Evolutionary conservation across 1,284 basidiomycete genomes (phyloP), one percentile per base, ranked within the genome.

Genomic region (Cerioporus squamosus): DNA sequence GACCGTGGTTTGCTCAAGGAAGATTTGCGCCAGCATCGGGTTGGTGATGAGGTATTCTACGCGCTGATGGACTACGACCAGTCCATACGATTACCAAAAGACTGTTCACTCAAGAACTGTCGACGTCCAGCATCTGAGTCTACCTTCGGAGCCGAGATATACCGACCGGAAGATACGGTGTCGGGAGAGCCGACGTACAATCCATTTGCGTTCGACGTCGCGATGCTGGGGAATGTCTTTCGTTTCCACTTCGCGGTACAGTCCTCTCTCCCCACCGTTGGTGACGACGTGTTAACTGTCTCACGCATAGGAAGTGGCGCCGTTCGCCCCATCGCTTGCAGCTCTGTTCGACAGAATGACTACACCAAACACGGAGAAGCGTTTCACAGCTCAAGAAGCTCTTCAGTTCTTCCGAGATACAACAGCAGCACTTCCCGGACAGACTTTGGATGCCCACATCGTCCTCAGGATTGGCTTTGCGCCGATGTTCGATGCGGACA

Each of bases 181-280:
- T 45, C 33, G 1, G 63, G 60, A 14, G 60, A 59, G 33, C 15
- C 26, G 1, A 2, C 38, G 2, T 61, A 64, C 51, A 55, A 61
- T 18, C 60, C 63, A n/a, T 64, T 61, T 24, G 57, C 62, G 0
- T 61, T 45, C 26, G 62, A 64, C 33, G 62, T 64, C 7, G 59
- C 45, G 1, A 49, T 46, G 17, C 44, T 64, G 0, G 60, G 55
- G 2, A 60, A 57, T 29, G 17, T 61, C 10, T 61, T 59, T 23
- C 18, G 52, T 1, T 38, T 33, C 17, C 17, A 47, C 12, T 64
- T 61, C 29, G n/a, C 49, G 26, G 62, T 59, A 20, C n/a, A n/a
- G 18, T 59, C 47, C 40, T 22, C 15, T 14, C 33, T 14, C 33
- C 52, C 2, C 33, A 2, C 18, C 18, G 4, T 8, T 10, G 5